Base-by-base conservation (phyloP, 768 basidiomycete genomes). In the Rhizopogon sp. region DNA sequence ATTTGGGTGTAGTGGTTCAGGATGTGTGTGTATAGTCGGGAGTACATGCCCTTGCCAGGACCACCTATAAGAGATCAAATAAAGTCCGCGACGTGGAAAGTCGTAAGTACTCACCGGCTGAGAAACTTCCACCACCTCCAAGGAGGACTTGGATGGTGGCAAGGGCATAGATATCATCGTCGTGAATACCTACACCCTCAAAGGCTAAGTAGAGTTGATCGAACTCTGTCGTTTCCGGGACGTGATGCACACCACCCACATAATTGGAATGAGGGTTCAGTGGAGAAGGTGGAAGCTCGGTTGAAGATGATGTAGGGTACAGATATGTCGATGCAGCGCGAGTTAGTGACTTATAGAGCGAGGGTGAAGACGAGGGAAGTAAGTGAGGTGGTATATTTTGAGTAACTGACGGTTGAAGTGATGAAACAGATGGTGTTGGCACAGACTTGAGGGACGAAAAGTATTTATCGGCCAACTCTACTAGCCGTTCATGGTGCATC, bases 21-120 rank as follows among this genome's bases (percentile, higher is more conserved):
- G 64, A 98, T 93, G 66, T 93, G 86, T 9, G 93, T 96, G 75
- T 98, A 98, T 29, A 98, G 74, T 25, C 96, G 87, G 35, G 94
- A 93, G 78, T 97, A 98, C 96, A 98, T 98, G 63, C 96, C 96
- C 75, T 98, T 98, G 14, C 96, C 96, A 2, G 96, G 96, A 3
- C 96, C 96, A 59, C 96, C 93, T 81, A 62, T 3, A 6, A 22
- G 50, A 49, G 39, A 51, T 61, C 52, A 53, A 49, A 51, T 50
- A 35, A 53, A 40, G 52, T 43, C 50, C 43, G 6, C 20, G 33
- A 46, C 35, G 6, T 37, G 8, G 22, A 17, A 6, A 20, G 57
- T 29, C 52, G 28, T 17, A 16, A 55, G 35, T 8, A 58, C 75
- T 40, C 62, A 85, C 84, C 90, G 14, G 96, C 96, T 37, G 94